These are phyloP conservation scores for Penstemon eatonii DNA, from an alignment of 257 asterid genomes.

Conservation along the genomic window DNA sequence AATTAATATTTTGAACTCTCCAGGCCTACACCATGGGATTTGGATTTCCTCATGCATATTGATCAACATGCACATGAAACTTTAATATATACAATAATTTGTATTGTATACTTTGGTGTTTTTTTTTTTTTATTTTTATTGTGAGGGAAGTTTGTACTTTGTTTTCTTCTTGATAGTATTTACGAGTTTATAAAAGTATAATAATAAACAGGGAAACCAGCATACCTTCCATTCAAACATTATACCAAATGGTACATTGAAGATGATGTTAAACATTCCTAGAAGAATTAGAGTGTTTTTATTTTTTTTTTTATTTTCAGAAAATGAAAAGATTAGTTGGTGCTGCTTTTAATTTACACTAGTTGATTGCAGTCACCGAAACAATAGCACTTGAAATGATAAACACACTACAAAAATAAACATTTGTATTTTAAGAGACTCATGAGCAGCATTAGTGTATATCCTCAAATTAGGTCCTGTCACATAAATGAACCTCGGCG, in stretches of 20 bases:
- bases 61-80: background rate
- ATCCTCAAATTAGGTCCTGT: background rate
- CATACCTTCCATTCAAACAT: background rate
- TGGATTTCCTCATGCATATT: background rate
- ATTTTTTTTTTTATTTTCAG: no score
- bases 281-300: no score
- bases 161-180: background rate
- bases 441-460: constrained; percentile 3
- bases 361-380: constrained; percentile 10
- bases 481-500: constrained; percentile 35
- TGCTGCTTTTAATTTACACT: background rate
- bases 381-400: constrained; percentile 18
- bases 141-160: background rate
- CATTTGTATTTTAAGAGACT: background rate
- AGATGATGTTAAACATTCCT: background rate
- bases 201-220: background rate
- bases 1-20: no score
- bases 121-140: no score
- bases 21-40: background rate
- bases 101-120: no score
- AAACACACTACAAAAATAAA: background rate
- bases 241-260: background rate
- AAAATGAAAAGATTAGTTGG: background rate
- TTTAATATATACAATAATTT: background rate
- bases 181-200: background rate